A percentile compares a stretch with the other conserved stretches of the same genome.
phyloP scores from a whole-genome alignment of 2,329 filamentous ascomycete species.

The Fusarium sambucinum region DNA sequence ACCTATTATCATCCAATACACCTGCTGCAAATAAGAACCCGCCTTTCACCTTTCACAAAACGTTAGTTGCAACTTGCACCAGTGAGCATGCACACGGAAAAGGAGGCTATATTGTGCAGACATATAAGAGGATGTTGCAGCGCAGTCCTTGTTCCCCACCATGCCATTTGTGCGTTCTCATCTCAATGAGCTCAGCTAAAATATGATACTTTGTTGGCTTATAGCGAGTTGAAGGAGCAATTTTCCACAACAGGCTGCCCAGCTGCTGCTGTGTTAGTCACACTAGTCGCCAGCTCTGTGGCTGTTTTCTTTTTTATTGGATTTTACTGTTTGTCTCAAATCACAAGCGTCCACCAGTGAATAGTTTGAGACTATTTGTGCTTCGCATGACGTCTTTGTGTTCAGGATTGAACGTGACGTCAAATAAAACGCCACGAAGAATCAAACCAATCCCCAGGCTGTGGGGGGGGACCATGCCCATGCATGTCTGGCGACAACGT shows the following conservation, averaged over 20 bases:
- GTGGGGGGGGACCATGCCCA: constrained; percentile 38
- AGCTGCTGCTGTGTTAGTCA: constrained; percentile 26
- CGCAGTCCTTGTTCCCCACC: constrained; percentile 2
- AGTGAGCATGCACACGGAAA: neutral
- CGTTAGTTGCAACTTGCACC: neutral
- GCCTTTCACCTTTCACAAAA: neutral
- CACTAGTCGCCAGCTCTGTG: constrained; percentile 4
- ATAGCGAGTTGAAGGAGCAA: neutral
- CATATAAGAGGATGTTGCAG: neutral
- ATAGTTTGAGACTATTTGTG: constrained; percentile 33
- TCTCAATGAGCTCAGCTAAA: constrained; percentile 6
- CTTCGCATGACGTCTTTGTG: constrained; percentile 46
- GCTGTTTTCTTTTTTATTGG: constrained; percentile 11
- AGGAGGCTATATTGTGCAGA: neutral
- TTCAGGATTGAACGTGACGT: constrained; percentile 43
- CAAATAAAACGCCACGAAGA: constrained; percentile 47
- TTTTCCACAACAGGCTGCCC: constrained; percentile 23
- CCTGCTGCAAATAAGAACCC: neutral
- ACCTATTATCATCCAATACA: neutral
- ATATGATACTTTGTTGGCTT: neutral
- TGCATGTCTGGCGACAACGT: constrained; percentile 45
- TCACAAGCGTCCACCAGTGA: constrained; percentile 34
- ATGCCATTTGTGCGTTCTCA: constrained; percentile 5
- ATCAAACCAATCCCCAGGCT: constrained; percentile 50
- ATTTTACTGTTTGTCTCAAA: constrained; percentile 24